Conservation (phyloP, 1,139 yeast species). For the Suhomyces anneliseae region DNA sequence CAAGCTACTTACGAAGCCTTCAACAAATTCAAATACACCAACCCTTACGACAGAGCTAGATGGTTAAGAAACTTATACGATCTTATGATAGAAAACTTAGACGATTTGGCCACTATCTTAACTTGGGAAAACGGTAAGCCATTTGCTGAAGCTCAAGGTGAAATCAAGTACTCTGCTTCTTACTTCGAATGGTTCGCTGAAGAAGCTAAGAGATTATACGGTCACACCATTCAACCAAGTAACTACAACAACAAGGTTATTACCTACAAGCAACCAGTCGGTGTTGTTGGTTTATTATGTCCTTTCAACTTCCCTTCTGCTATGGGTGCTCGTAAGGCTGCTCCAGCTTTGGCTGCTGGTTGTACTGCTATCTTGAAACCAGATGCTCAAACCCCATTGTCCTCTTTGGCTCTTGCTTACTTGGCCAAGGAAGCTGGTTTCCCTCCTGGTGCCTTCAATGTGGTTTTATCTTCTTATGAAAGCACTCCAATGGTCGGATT, state of each 20-base stretch:
- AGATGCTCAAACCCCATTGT: conserved; percentile 46
- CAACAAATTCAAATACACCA: conserved; percentile 53
- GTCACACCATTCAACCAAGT: conserved; percentile 43
- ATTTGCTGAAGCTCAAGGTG: conserved; percentile 42
- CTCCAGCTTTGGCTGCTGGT: conserved; percentile 51
- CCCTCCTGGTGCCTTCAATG: conserved; percentile 46
- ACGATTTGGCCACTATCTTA: conserved; percentile 43
- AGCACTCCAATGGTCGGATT: conserved; percentile 30
- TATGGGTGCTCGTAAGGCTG: conserved; percentile 50
- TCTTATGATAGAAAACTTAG: conserved; percentile 41
- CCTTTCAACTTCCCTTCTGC: conserved; percentile 52
- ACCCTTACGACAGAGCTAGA: conserved; percentile 65
- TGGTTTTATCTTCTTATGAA: conserved; percentile 37
- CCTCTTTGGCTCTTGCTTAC: conserved; percentile 46
- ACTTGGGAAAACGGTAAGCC: conserved; percentile 49
- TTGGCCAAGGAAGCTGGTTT: conserved; percentile 46
- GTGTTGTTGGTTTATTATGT: conserved; percentile 49
- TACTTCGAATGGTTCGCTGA: conserved; percentile 49
- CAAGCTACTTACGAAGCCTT: conserved; percentile 62
- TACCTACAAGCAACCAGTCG: conserved; percentile 48
- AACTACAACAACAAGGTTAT: conserved; percentile 40
- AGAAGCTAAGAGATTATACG: conserved; percentile 43
- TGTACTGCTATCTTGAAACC: conserved; percentile 50
- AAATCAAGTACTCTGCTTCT: conserved; percentile 44
- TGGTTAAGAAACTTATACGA: conserved; percentile 55